A percentile compares a stretch with the other conserved stretches of the same genome.
These are phyloP conservation scores for Exophiala sp. DNA, from an alignment of 2,329 filamentous ascomycete genomes.

Conservation along the genomic window DNA sequence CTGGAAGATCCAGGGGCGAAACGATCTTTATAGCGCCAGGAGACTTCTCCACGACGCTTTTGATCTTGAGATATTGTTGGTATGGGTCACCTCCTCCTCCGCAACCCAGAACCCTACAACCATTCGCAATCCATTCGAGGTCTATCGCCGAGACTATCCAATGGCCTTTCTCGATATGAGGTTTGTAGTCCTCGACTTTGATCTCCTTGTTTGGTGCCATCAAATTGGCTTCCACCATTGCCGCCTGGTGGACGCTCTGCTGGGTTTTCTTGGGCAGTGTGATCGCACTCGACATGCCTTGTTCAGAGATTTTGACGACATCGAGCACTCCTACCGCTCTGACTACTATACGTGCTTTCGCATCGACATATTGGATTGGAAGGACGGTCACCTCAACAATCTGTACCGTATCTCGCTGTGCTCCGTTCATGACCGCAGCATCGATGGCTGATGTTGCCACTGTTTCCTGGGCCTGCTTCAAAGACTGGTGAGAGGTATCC, in stretches of 20 bases:
- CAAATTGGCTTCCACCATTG: conserved; percentile 13
- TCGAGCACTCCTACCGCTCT: conserved; percentile 34
- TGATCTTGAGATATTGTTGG: conserved; percentile 23
- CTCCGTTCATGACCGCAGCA: conserved; percentile 33
- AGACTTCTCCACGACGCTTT: conserved; percentile 7
- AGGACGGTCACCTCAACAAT: conserved; percentile 38
- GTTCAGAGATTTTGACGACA: conserved; percentile 6
- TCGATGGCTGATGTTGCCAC: conserved; percentile 27
- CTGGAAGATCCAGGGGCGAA: conserved; percentile 48
- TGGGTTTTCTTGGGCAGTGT: conserved; percentile 1
- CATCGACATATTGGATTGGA: conserved; percentile 38
- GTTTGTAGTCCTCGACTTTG: conserved; percentile 25
- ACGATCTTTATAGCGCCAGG: conserved; percentile 50
- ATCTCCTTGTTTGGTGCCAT: conserved; percentile 21
- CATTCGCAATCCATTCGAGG: conserved; percentile 44
- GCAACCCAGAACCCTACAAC: conserved; percentile 49
- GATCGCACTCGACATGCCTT: not conserved
- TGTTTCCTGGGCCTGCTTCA: conserved; percentile 11
- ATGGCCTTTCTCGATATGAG: conserved; percentile 23
- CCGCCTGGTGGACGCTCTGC: conserved; percentile 25
- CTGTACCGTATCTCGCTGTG: conserved; percentile 34
- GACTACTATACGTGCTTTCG: conserved; percentile 29
- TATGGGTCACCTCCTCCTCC: conserved; percentile 47
- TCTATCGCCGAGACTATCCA: conserved; percentile 48
- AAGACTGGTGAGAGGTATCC: conserved; percentile 9